A percentile compares a stretch with the other conserved stretches of the same genome.
Evolutionary conservation across 2,329 filamentous ascomycete genomes (phyloP).

Genomic region (Colletotrichum tamarilloi): DNA sequence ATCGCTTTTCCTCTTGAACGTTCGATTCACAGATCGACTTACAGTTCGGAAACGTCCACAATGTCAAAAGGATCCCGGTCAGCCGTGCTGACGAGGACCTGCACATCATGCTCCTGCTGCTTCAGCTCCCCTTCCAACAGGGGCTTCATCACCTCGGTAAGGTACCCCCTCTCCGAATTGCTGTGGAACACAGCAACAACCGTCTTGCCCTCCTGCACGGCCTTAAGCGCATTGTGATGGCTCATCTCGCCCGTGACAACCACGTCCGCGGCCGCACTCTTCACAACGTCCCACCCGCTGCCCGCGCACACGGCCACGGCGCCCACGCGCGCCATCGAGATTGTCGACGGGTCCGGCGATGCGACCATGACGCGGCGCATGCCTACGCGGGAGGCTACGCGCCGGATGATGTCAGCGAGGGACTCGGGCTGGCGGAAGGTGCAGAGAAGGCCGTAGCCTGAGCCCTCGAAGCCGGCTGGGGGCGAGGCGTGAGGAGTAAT

Average conservation of each 20-base stretch:
- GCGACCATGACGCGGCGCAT: slow-evolving; percentile 66
- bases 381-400: slow-evolving; percentile 75
- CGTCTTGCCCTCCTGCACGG: slow-evolving; percentile 83
- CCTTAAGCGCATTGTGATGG: slow-evolving; percentile 90
- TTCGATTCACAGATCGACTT: slow-evolving; percentile 2
- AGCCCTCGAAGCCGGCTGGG: slow-evolving; percentile 56
- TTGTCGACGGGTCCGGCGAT: slow-evolving; percentile 15
- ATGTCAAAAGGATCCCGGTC: slow-evolving; percentile 93
- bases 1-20: neutral
- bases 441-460: slow-evolving; percentile 66
- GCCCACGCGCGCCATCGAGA: slow-evolving; percentile 56
- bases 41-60: slow-evolving; percentile 61
- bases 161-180: slow-evolving; percentile 89
- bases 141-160: slow-evolving; percentile 76
- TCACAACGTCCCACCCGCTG: slow-evolving; percentile 82
- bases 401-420: slow-evolving; percentile 57
- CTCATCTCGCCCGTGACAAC: slow-evolving; percentile 93
- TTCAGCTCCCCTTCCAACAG: slow-evolving; percentile 71
- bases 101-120: slow-evolving; percentile 60
- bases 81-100: slow-evolving; percentile 79
- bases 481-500: slow-evolving; percentile 55
- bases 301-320: slow-evolving; percentile 91
- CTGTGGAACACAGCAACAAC: slow-evolving; percentile 92
- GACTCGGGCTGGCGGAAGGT: slow-evolving; percentile 51
- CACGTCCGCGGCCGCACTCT: slow-evolving; percentile 77